Base-by-base conservation (phyloP, 768 basidiomycete species). In the Lactifluus echinatus region DNA sequence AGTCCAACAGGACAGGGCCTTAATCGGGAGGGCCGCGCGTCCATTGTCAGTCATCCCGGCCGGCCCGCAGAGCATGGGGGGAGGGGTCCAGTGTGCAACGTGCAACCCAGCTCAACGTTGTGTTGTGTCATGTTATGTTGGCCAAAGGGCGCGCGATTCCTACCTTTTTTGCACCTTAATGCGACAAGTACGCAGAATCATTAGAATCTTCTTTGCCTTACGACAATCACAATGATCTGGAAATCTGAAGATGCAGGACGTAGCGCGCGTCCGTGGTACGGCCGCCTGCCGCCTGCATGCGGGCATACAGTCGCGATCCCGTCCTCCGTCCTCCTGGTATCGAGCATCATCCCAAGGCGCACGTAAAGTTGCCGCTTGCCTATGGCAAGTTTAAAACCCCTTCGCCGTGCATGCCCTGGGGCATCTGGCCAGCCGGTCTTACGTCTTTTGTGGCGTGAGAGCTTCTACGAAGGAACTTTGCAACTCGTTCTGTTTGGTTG, bases 371-470 rank as follows among this genome's bases (percentile, higher is more conserved):
- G 28, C 46, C 37, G 55, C 47, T 47, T 42, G 55, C 31, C 17
- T 21, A 12, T 36, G 17, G n/a, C 44, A 46, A 14, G 36, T 42
- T 21, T n/a, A n/a, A n/a, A n/a, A n/a, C 15, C 24, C 46, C 23
- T 55, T 26, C 45, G 21, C 28, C 45, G 14, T 42, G 39, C 33
- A 21, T 53, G 31, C 39, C 29, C n/a, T 36, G 49, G 11, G 40
- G 23, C 34, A 26, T 29, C 39, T 21, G 26, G n/a, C 26, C 50
- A 39, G 37, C 46, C 23, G 51, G 52, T 53, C 40, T 58, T 58
- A 58, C 57, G 57, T 58, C 24, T 49, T 49, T 19, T 34, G 46
- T 58, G 57, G 57, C 57, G 52, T 58, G 57, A 53, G 57, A 49
- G 52, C 39, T 49, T 42, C 57, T 42, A 58, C 46, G 39, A 53